Base-by-base conservation (phyloP, 306 rosid genomes). In the Trifolium repens region DNA sequence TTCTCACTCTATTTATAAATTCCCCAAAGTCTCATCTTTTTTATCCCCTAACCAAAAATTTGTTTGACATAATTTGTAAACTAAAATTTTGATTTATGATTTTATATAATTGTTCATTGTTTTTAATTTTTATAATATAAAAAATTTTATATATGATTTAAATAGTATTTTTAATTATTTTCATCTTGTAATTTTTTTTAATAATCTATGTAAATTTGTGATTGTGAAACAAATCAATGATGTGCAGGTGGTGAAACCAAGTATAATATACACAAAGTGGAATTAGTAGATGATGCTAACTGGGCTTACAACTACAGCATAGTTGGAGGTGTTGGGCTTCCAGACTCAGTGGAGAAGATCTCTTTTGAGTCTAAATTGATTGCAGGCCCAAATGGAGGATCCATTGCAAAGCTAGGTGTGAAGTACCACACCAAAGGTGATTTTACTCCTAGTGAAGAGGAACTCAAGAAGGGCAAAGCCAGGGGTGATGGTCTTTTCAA, bases 401-500 rank as follows among this genome's bases (percentile, higher is more conserved):
- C 84, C 9, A 4, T 83, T 16, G 76, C 65, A 1, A 86, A 83
- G 75, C 5, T 57, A 12, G 60, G 7, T 3, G 53, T 79, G 5
- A 75, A 71, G 32, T 72, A 59, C 27, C 4, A 42, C 12, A 66
- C 80, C 13, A 83, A 83, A 60, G 84, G 84, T 0, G 71, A 79
- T 59, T 65, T 34, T 40, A 9, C 32, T 12, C 79, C 84, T 0
- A 30, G 7, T 32, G 84, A 83, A 3, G 79, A 79, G 16, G 81
- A 79, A 24, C 54, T 75, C 70, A 74, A 65, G 35, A 15, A 0
- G 13, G 87, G 76, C 3, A 79, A 83, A 19, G 84, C 64, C 17
- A 83, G 67, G 76, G 84, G 84, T 1, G 84, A 83, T 15, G 68
- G 69, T 32, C 79, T 83, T 46, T 83, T 83, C 73, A 83, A 75